Percentiles rank a stretch among this genome's conserved stretches.
phyloP scores from a whole-genome alignment of 2,329 filamentous ascomycete species.

The Parastagonospora avenae region DNA sequence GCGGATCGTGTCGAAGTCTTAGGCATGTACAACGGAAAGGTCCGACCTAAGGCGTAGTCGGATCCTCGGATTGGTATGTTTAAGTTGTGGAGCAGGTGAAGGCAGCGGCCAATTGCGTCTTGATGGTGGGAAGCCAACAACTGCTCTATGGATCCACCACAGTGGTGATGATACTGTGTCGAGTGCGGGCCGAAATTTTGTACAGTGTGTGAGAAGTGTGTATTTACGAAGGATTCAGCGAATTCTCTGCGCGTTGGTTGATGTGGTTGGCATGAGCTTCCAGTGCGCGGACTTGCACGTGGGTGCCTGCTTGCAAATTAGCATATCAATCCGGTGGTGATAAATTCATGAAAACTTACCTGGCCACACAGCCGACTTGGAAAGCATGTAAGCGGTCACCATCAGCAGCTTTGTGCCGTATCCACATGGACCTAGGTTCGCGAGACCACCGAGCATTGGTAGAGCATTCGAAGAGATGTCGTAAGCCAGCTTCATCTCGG shows the following conservation, averaged over 20 bases:
- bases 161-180: too few relatives aligned
- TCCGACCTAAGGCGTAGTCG: too few relatives aligned
- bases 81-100: too few relatives aligned
- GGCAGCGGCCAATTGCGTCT: too few relatives aligned
- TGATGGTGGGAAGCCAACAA: too few relatives aligned
- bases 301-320: conserved; percentile 60
- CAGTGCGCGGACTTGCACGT: conserved; percentile 69
- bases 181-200: neutral
- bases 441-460: conserved; percentile 58
- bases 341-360: conserved; percentile 60
- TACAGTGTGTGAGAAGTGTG: neutral
- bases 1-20: too few relatives aligned
- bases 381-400: conserved; percentile 83
- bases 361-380: conserved; percentile 91
- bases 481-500: conserved; percentile 78
- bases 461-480: conserved; percentile 55
- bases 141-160: too few relatives aligned
- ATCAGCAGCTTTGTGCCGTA: conserved; percentile 85
- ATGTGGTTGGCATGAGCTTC: conserved; percentile 68
- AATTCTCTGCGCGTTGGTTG: conserved; percentile 63
- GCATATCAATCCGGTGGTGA: conserved; percentile 7
- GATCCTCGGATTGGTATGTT: too few relatives aligned
- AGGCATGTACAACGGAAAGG: too few relatives aligned
- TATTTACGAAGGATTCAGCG: conserved; percentile 40
- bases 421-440: conserved; percentile 66